phyloP scores from a whole-genome alignment of 768 basidiomycete species.

The Gymnopilus dilepis region DNA sequence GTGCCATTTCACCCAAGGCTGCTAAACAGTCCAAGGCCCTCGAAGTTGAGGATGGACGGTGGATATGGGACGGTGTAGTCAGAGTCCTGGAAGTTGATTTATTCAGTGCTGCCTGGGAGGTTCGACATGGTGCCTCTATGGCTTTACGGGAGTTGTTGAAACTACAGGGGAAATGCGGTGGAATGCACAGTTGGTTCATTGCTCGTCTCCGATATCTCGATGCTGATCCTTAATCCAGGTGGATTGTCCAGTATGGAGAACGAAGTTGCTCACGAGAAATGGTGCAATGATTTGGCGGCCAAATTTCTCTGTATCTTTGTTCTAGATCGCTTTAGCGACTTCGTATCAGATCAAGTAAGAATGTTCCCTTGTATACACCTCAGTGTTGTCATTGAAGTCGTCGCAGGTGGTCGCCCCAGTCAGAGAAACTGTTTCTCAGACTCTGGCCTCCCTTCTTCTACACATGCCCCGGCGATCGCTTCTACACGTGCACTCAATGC shows the following conservation, averaged over 20 bases:
- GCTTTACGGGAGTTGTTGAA: constrained; percentile 89
- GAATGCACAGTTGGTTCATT: constrained; percentile 67
- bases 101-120: constrained; percentile 89
- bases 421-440: constrained; percentile 94
- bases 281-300: constrained; percentile 89
- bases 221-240: constrained; percentile 42
- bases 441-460: constrained; percentile 85
- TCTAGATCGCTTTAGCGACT: constrained; percentile 97
- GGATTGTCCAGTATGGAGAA: constrained; percentile 61
- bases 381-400: background rate
- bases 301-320: constrained; percentile 90
- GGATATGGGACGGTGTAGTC: constrained; percentile 88
- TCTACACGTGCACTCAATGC: constrained; percentile 77
- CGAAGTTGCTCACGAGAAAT: constrained; percentile 71
- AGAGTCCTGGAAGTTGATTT: constrained; percentile 83
- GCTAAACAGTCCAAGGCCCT: constrained; percentile 80
- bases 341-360: constrained; percentile 84
- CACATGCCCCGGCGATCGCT: constrained; percentile 88
- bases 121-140: constrained; percentile 92
- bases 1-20: constrained; percentile 79
- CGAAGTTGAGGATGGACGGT: constrained; percentile 73
- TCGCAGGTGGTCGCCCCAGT: constrained; percentile 89
- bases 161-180: constrained; percentile 79
- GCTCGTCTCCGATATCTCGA: background rate
- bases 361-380: background rate